phyloP scores from a whole-genome alignment of 2,329 filamentous ascomycete species.

The Endoconidiophora laricicola region DNA sequence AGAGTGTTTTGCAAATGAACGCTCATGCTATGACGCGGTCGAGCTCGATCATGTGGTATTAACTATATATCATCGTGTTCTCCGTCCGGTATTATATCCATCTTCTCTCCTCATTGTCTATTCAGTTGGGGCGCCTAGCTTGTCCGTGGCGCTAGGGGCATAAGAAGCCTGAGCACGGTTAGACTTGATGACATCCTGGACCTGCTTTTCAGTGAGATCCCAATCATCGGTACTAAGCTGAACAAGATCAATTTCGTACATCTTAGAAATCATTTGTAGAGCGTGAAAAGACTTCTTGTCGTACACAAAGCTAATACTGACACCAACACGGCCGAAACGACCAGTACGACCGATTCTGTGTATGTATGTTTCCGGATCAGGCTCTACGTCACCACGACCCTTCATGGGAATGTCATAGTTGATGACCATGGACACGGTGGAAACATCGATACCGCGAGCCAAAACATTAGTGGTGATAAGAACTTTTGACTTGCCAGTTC shows the following conservation, averaged over 20 bases:
- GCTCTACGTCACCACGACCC: constrained; percentile 58
- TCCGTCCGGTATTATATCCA: too few relatives aligned
- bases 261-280: constrained; percentile 60
- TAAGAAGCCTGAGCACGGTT: constrained; percentile 41
- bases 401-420: constrained; percentile 84
- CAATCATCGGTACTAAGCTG: constrained; percentile 74
- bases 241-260: constrained; percentile 67
- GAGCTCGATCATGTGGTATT: too few relatives aligned
- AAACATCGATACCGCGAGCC: constrained; percentile 86
- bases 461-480: constrained; percentile 96
- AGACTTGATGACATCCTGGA: constrained; percentile 67
- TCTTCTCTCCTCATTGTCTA: too few relatives aligned
- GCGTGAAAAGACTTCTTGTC: constrained; percentile 68
- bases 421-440: constrained; percentile 87
- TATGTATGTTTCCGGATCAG: constrained; percentile 89
- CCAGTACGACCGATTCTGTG: constrained; percentile 96
- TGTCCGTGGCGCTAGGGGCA: constrained; percentile 29
- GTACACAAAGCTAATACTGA: constrained; percentile 87
- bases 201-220: constrained; percentile 71
- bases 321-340: constrained; percentile 88
- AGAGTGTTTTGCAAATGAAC: too few relatives aligned
- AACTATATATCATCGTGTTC: too few relatives aligned
- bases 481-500: constrained; percentile 75
- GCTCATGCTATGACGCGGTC: too few relatives aligned
- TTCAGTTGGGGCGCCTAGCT: constrained; percentile 13